Base-by-base conservation (phyloP, 2,329 filamentous ascomycete species). In the Penicillium carneum region DNA sequence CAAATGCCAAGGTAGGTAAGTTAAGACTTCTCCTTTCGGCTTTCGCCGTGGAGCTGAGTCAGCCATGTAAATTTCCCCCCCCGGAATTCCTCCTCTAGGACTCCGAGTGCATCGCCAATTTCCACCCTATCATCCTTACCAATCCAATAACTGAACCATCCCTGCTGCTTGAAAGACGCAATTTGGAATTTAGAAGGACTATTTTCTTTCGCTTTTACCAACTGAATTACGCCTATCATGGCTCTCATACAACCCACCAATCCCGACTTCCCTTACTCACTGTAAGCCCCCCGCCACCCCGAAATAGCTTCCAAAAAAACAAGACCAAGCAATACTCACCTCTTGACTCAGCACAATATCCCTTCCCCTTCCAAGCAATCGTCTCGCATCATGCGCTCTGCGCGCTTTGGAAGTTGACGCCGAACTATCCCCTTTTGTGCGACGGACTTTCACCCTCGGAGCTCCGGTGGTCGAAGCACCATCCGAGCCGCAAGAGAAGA, bases 341-440 rank as follows among this genome's bases (percentile, higher is more conserved):
- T 11, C 8, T 41, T 34, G 41, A 14, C 18, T 43, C 73, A 93
- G 91, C 71, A 87, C 85, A 62, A 85, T 97, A 64, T 84, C 88
- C 70, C 84, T 95, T 61, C 94, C 95, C 46, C 90, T 98, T 74
- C 93, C 93, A 20, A 91, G 88, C 42, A 77, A 88, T 38, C 89
- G 91, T 64, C 87, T 97, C 48, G 93, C 94, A 54, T 84, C 84
- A 48, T 87, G 90, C 49, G 93, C 94, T 45, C 84, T 91, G 38
- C 85, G 86, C 69, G 87, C 92, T 41, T 84, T 98, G 45, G 83
- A 88, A 61, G 93, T 98, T 69, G 95, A 99, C 79, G 85, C 88
- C 63, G 95, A 99, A 76, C 85, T 98, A 51, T 98, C 94, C 1
- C 87, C 90, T 14, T 86, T 95, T 11, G 94, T 98, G 57, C 85